Base-by-base conservation (phyloP, 129 eudicot species). In the Saposhnikovia divaricata region DNA sequence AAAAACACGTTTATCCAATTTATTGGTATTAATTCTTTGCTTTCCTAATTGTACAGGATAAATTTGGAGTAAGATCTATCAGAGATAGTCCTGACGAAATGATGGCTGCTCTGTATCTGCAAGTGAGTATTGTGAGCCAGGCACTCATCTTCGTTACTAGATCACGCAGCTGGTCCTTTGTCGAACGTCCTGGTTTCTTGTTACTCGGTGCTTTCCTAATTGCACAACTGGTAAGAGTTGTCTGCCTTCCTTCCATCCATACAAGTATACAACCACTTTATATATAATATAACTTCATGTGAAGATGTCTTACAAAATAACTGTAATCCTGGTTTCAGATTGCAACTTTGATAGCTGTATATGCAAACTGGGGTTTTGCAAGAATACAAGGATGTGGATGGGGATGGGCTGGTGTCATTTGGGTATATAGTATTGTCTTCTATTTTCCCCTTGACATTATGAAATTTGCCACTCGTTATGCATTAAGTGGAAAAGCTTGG, bases 351-450 rank as follows among this genome's bases (percentile, higher is more conserved):
- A 85, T 95, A 9, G 99, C 99, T 9, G 99, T 95, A 6, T 95
- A 95, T 25, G 99, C 99, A 16, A 76, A 90, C 78, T 95, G 99
- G 99, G 87, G 80, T n/a, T 95, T 92, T 12, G 97, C 99, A 23
- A 87, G 91, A 75, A 90, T 95, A 77, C 80, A 92, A 78, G 99
- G 99, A 68, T 85, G 87, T 57, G 99, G 99, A 4, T 95, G 99
- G 99, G 97, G 99, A 85, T 95, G 99, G 99, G 99, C 99, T n/a
- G 97, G 97, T 39, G 97, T 90, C 14, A 88, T 95, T 78, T 95
- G 99, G 99, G 68, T 92, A 21, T 95, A 82, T 89, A 95, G 96
- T 45, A 55, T 95, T 21, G 93, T 95, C 71, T 90, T 89, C 83
- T 95, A 92, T 84, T 27, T 95, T 59, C 99, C 99, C n/a, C 93